Base-by-base conservation (phyloP, 768 basidiomycete species). In the Russula sp. region DNA sequence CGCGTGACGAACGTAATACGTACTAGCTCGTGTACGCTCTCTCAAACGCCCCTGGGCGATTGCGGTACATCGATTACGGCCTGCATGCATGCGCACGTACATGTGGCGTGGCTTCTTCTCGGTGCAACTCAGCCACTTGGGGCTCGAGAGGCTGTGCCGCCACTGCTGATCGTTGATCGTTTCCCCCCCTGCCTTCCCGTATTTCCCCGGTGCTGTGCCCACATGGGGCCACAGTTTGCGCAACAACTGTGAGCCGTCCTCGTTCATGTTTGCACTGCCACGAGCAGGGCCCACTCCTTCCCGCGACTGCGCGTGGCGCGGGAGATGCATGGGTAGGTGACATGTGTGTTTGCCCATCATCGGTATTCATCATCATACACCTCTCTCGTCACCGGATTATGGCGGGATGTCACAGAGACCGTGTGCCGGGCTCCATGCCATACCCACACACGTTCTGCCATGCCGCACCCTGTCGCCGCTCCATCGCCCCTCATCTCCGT, bases 401-500 rank as follows among this genome's bases (percentile, higher is more conserved):
- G 61, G 61, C 56, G 61, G 49, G 54, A 47, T 48, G 34, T 61
- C 43, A 62, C 45, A 62, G 56, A 62, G 34, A 56, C 61, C 61
- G 56, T 57, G 56, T 41, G 35, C n/a, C 22, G 47, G 61, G 61
- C 56, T 62, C 61, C 61, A 25, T 62, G 47, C 50, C 61, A 59
- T 45, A 43, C 54, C 50, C 61, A 52, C 35, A 43, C 54, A 56
- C 10, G 53, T 18, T 29, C 39, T 43, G 39, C 29, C 53, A 60
- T 46, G 48, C 60, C 54, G 48, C 54, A 25, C 48, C 34, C 56
- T 35, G 56, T 60, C 54, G 49, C 61, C 61, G 61, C 61, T 18
- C 61, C 61, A 62, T 62, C 56, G 18, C 61, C 61, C 56, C 60
- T 61, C 60, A 61, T 62, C 61, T 62, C 61, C 61, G 61, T 58